Base-by-base conservation (phyloP, 2,329 filamentous ascomycete species). In the Aspergillus proliferans region DNA sequence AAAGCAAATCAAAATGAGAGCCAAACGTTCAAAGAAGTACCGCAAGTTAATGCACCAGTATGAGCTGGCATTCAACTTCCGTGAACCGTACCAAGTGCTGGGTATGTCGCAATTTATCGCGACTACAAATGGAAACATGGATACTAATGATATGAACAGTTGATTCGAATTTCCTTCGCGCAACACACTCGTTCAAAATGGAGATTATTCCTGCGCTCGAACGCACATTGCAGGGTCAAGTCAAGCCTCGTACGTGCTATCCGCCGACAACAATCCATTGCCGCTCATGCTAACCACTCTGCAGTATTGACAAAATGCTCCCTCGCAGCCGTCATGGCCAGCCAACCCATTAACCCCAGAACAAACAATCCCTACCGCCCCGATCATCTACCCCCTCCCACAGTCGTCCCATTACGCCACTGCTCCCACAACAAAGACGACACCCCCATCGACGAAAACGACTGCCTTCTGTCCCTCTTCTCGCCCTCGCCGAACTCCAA, bases 31-130 rank as follows among this genome's bases (percentile, higher is more conserved):
- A 39, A 85, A 87, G 71, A 84, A 86, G 61, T 90, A 89, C 69
- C 82, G 85, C 65, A 96, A 96, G 83, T 83, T 96, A 63, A 94
- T 98, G 85, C 85, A 89, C 71, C 86, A 92, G 66, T 95, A 91
- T 79, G 83, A 85, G 65, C 80, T 92, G 68, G 84, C 83, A 52
- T 96, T 95, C 67, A 86, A 87, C 52, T 96, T 96, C 70, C 88
- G 91, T 59, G 87, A 93, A 72, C 90, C 93, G 9, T 97, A 96
- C 73, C 93, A 97, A 73, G 85, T 95, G 46, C 76, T 95, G 40
- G 76, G 83, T 86, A 73, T 50, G 74, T 38, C 19, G 38, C 18
- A 19, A 19, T 40, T 19, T 2, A 38, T 18, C n/a, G 18, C 34
- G 34, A 19, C 26, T 30, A 12, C 9, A 30, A 30, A 24, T 30